Conservation (phyloP, 1,139 yeast genomes). For the Wickerhamiella infanticola region DNA sequence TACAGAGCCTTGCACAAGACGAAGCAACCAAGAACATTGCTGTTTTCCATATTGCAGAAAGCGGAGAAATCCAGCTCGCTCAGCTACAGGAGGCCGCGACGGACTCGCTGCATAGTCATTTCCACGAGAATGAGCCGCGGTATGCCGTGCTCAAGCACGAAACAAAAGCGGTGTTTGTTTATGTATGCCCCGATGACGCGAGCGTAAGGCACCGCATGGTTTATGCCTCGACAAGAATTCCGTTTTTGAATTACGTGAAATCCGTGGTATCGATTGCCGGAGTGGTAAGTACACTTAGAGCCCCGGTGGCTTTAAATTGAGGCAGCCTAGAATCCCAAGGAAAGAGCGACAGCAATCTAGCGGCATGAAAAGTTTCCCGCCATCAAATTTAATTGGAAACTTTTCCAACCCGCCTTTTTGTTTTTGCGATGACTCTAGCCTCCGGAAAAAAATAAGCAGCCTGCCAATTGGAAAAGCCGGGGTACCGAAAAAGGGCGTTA, state of each 20-base stretch:
- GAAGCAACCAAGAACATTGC: conserved; percentile 22
- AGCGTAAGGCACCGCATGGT: conserved; percentile 85
- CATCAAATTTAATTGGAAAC: too few species aligned
- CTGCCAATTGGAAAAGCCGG: not conserved
- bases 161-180: conserved; percentile 39
- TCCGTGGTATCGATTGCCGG: conserved; percentile 15
- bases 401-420: too few species aligned
- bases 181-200: conserved; percentile 82
- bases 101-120: conserved; percentile 20
- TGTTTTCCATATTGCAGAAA: conserved; percentile 15
- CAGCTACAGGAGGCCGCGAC: conserved; percentile 4
- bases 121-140: conserved; percentile 33
- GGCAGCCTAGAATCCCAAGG: too few species aligned
- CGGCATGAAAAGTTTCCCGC: too few species aligned
- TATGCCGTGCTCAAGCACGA: conserved; percentile 39
- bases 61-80: conserved; percentile 11
- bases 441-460: too few species aligned
- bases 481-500: conserved; percentile 2
- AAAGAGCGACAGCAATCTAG: too few species aligned
- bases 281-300: conserved; percentile 12
- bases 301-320: too few species aligned
- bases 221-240: conserved; percentile 70
- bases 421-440: too few species aligned
- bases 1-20: conserved; percentile 3
- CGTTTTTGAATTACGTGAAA: conserved; percentile 40